These are phyloP conservation scores for Blastobotrys chiropterorum DNA, from an alignment of 805 yeast genomes.

Conservation along the genomic window DNA sequence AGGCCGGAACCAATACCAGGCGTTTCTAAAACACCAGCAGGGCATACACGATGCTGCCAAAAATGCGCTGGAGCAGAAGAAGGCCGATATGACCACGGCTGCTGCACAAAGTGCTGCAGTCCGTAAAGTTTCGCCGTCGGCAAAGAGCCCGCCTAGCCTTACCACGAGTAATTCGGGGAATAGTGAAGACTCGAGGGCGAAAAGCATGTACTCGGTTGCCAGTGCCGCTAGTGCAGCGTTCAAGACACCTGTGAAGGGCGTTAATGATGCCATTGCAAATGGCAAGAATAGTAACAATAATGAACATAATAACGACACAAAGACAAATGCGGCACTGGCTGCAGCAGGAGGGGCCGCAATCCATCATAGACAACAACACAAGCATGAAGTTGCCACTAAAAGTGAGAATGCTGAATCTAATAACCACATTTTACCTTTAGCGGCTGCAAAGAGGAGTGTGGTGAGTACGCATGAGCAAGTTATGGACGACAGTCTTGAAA, in stretches of 20 bases:
- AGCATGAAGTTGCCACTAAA: neutral
- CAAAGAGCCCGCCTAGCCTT: neutral
- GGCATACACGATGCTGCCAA: neutral
- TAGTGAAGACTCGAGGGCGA: too few species aligned
- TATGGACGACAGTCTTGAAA: neutral
- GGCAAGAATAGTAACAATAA: too few species aligned
- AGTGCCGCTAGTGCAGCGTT: constrained; percentile 5
- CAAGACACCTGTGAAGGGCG: too few species aligned
- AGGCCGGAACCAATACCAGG: neutral
- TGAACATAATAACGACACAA: neutral
- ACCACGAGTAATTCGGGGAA: too few species aligned
- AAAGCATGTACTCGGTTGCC: constrained; percentile 4
- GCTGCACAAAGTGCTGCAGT: constrained; percentile 8
- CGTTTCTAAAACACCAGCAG: neutral
- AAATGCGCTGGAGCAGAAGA: neutral
- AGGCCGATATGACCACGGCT: constrained; percentile 3
- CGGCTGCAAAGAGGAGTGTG: constrained; percentile 9
- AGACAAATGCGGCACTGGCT: neutral
- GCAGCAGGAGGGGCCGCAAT: neutral
- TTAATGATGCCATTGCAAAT: too few species aligned
- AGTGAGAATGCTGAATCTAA: neutral
- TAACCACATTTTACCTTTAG: constrained; percentile 5
- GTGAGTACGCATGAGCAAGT: neutral
- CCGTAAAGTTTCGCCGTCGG: neutral
- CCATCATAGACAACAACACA: neutral